Conservation (phyloP, 306 rosid species). For the Bauhinia variegata region DNA sequence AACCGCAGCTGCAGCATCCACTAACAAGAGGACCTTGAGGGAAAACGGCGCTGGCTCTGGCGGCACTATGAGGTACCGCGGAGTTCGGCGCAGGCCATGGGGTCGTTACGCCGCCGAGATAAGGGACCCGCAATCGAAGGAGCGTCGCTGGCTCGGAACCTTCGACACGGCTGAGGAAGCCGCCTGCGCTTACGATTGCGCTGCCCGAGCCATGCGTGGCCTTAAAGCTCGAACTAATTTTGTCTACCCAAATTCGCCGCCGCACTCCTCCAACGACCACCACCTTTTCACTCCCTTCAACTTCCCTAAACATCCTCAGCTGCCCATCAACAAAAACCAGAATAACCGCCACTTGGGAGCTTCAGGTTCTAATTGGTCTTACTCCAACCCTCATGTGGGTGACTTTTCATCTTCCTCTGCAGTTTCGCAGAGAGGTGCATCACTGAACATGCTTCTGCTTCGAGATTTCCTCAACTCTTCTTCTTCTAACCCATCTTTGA, state of each 20-base stretch:
- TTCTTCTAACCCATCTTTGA: slow-evolving; percentile 26
- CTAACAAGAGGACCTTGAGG: slow-evolving; percentile 44
- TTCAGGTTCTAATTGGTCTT: slow-evolving; percentile 36
- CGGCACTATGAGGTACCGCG: slow-evolving; percentile 67
- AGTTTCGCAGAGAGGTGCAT: slow-evolving; percentile 23
- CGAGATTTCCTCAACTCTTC: slow-evolving; percentile 50
- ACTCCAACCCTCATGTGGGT: slow-evolving; percentile 21
- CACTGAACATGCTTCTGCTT: slow-evolving; percentile 60
- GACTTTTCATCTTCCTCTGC: slow-evolving; percentile 12
- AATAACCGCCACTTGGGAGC: slow-evolving; percentile 27
- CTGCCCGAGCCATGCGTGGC: slow-evolving; percentile 96
- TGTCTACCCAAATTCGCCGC: slow-evolving; percentile 54
- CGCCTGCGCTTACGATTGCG: slow-evolving; percentile 92
- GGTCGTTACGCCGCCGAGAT: slow-evolving; percentile 98
- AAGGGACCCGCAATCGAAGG: slow-evolving; percentile 87
- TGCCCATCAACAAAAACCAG: not conserved
- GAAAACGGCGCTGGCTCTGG: slow-evolving; percentile 34
- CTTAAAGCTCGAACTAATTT: slow-evolving; percentile 86
- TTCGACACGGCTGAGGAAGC: slow-evolving; percentile 99
- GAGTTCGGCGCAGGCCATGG: slow-evolving; percentile 97
- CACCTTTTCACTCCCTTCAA: slow-evolving; percentile 42
- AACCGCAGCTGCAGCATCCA: not conserved
- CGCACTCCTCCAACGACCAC: slow-evolving; percentile 32
- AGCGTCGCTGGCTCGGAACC: slow-evolving; percentile 93
- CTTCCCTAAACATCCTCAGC: slow-evolving; percentile 43